Percentiles rank a stretch among this genome's conserved stretches.
Evolutionary conservation across 805 yeast species (phyloP).

Genomic region (Sugiyamaella chiloensis): DNA sequence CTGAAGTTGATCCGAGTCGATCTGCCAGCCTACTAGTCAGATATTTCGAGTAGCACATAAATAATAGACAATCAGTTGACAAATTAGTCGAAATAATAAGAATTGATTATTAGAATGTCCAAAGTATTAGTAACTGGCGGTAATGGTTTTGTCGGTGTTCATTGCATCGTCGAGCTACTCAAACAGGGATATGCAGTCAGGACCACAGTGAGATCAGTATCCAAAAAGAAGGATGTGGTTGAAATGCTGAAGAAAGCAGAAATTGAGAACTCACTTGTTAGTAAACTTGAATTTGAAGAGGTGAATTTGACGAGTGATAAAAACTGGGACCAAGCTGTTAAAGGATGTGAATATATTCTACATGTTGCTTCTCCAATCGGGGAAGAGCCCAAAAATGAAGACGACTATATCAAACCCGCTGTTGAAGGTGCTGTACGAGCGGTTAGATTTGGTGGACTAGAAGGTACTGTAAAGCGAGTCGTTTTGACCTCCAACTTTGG

Average conservation of each 20-base stretch:
- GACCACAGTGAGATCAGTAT: neutral
- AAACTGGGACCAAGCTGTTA: neutral
- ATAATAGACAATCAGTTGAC: no score
- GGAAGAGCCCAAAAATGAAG: constrained; percentile 25
- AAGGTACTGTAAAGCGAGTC: constrained; percentile 40
- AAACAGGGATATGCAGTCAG: neutral
- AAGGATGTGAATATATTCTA: neutral
- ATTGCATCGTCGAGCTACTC: neutral
- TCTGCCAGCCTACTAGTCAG: no score
- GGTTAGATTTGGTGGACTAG: constrained; percentile 38
- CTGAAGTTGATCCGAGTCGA: no score
- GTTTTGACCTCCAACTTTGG: constrained; percentile 49
- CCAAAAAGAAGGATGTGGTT: neutral
- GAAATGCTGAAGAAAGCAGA: constrained; percentile 1
- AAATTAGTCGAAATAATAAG: no score
- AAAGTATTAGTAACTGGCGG: constrained; percentile 5
- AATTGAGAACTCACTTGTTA: neutral
- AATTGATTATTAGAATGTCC: neutral
- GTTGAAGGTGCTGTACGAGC: constrained; percentile 44
- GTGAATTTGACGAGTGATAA: neutral
- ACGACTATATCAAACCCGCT: constrained; percentile 46
- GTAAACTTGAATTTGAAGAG: neutral
- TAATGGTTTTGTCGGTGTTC: neutral
- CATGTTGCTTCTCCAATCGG: constrained; percentile 1
- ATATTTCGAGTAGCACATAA: no score